Evolutionary conservation across 2,329 filamentous ascomycete species (phyloP).

Genomic region (Trichoderma sp.): DNA sequence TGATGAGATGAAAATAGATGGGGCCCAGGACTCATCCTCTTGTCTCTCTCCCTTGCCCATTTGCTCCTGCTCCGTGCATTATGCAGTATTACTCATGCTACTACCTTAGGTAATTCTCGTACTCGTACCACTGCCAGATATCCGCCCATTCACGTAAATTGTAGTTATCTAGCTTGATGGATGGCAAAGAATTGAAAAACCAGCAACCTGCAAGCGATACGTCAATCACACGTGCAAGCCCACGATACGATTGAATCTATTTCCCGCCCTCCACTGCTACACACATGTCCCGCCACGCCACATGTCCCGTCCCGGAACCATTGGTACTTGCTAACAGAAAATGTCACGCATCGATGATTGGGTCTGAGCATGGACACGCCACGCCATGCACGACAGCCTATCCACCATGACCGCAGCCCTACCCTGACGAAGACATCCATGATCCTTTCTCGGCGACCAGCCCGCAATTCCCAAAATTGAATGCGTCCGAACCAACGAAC

Average conservation of each 20-base stretch:
- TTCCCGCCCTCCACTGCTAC: neutral
- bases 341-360: constrained; percentile 15
- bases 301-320: neutral
- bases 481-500: neutral
- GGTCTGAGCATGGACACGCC: constrained; percentile 10
- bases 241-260: neutral
- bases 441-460: neutral
- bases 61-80: neutral
- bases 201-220: neutral
- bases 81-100: neutral
- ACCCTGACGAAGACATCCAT: neutral
- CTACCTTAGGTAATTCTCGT: neutral
- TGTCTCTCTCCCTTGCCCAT: constrained; percentile 1
- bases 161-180: neutral
- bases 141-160: neutral
- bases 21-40: neutral
- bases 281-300: neutral
- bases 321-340: neutral
- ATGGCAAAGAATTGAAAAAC: neutral
- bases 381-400: constrained; percentile 18
- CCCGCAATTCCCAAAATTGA: neutral
- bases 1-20: neutral
- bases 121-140: neutral
- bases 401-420: neutral
- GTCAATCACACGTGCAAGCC: neutral